These are phyloP conservation scores for Sarcodon sp. DNA, from an alignment of 768 basidiomycete species.

Conservation along the genomic window DNA sequence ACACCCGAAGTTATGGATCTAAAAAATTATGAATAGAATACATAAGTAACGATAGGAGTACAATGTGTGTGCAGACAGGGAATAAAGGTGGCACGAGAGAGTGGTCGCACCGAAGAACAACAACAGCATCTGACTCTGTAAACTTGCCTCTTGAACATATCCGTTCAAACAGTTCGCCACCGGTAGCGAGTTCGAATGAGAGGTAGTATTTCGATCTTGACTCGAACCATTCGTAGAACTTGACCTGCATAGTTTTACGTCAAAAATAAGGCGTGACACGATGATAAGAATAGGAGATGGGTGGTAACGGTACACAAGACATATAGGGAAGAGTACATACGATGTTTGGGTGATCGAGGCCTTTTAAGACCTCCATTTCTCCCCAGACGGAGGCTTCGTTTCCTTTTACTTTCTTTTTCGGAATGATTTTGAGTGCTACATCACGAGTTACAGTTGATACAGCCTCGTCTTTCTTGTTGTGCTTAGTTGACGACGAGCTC, in stretches of 20 bases:
- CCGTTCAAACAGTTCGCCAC: slow-evolving; percentile 90
- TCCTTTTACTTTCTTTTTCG: slow-evolving; percentile 92
- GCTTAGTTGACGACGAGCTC: not conserved
- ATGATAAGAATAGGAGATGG: not conserved
- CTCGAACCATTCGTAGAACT: slow-evolving; percentile 96
- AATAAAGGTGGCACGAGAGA: not conserved
- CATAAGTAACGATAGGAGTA: not conserved
- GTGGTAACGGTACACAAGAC: not conserved
- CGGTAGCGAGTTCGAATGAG: slow-evolving; percentile 87
- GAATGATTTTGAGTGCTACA: slow-evolving; percentile 82
- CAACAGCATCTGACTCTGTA: slow-evolving; percentile 83
- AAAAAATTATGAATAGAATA: not conserved
- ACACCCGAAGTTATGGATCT: slow-evolving; percentile 82
- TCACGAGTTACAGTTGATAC: slow-evolving; percentile 29
- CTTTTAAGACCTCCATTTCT: slow-evolving; percentile 90
- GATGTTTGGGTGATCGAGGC: slow-evolving; percentile 84
- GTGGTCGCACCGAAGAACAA: slow-evolving; percentile 50
- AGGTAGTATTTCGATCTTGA: slow-evolving; percentile 90
- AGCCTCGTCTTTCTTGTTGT: not conserved
- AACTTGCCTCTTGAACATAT: slow-evolving; percentile 82
- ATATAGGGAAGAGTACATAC: slow-evolving; percentile 28
- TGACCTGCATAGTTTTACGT: slow-evolving; percentile 45
- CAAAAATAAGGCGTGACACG: not conserved
- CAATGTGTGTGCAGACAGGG: not conserved
- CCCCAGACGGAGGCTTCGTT: slow-evolving; percentile 82